These are phyloP conservation scores for Monotropa hypopitys DNA, from an alignment of 179 eudicot genomes.

Conservation along the genomic window DNA sequence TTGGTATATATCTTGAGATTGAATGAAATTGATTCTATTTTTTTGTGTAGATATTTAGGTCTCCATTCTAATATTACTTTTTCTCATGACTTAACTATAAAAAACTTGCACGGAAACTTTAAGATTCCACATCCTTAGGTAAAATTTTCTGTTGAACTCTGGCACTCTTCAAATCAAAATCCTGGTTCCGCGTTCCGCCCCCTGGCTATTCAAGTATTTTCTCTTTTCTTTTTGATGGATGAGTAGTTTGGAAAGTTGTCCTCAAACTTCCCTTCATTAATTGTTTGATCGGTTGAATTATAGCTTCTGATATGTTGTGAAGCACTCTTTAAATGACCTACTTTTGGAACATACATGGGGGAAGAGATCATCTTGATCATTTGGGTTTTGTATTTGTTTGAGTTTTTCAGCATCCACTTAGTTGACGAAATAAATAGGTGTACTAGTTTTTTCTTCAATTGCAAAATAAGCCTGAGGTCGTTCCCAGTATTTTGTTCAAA, in stretches of 20 bases:
- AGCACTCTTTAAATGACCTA: not conserved
- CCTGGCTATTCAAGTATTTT: too few relatives aligned
- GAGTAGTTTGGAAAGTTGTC: not conserved
- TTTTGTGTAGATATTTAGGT: too few relatives aligned
- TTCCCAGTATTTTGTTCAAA: not conserved
- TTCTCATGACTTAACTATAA: too few relatives aligned
- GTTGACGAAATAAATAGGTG: not conserved
- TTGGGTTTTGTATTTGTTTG: not conserved
- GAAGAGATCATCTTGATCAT: not conserved
- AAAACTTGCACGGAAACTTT: too few relatives aligned
- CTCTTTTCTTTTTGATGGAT: not conserved
- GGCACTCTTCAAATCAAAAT: too few relatives aligned
- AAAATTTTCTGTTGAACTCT: too few relatives aligned
- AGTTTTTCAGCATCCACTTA: not conserved
- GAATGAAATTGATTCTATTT: too few relatives aligned
- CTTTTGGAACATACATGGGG: not conserved
- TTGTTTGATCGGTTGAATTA: not conserved
- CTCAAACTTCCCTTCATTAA: too few relatives aligned
- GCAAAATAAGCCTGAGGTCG: not conserved
- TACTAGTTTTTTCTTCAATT: not conserved
- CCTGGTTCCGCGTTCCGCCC: too few relatives aligned
- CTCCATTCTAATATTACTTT: too few relatives aligned
- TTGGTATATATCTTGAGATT: too few relatives aligned
- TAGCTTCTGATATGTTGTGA: not conserved
- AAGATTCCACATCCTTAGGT: too few relatives aligned